Percentiles rank a stretch among this genome's conserved stretches.
Conservation (phyloP, 1,139 yeast genomes). For the Lodderomyces margitis region DNA sequence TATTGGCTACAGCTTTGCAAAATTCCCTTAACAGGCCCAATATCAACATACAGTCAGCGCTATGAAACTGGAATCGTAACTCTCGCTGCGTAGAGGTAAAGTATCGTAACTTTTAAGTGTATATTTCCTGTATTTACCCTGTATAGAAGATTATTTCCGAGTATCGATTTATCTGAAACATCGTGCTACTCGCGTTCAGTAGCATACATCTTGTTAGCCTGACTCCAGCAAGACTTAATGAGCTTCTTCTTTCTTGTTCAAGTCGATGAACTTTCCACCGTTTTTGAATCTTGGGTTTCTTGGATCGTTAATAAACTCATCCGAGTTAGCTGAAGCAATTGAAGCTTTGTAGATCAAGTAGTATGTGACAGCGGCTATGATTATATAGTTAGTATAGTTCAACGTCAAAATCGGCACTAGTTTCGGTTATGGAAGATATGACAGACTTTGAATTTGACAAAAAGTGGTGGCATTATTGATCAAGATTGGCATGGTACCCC, state of each 20-base stretch:
- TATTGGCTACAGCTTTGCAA: constrained; percentile 1
- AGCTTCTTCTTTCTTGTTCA: constrained; percentile 27
- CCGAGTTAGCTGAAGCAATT: constrained; percentile 45
- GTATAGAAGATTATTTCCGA: background rate
- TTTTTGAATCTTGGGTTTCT: constrained; percentile 54
- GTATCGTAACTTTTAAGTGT: background rate
- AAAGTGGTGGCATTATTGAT: background rate
- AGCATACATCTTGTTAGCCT: background rate
- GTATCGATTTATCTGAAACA: background rate
- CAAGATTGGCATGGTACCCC: no score
- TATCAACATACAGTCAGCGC: no score
- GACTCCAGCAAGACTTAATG: background rate
- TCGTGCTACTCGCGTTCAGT: no score
- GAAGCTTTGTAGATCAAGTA: constrained; percentile 44
- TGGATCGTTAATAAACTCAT: constrained; percentile 52
- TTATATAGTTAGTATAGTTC: constrained; percentile 21
- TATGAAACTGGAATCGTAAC: no score
- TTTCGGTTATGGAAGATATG: background rate
- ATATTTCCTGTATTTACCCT: background rate
- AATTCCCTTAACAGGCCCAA: no score
- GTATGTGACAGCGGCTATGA: constrained; percentile 43
- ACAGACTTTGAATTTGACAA: no score
- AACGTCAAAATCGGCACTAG: background rate
- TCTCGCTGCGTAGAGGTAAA: no score
- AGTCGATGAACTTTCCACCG: constrained; percentile 52